Evolutionary conservation across 495 filamentous ascomycete species (phyloP), one percentile per base, ranked within the genome.

Genomic region (Trichoderma erinaceum): DNA sequence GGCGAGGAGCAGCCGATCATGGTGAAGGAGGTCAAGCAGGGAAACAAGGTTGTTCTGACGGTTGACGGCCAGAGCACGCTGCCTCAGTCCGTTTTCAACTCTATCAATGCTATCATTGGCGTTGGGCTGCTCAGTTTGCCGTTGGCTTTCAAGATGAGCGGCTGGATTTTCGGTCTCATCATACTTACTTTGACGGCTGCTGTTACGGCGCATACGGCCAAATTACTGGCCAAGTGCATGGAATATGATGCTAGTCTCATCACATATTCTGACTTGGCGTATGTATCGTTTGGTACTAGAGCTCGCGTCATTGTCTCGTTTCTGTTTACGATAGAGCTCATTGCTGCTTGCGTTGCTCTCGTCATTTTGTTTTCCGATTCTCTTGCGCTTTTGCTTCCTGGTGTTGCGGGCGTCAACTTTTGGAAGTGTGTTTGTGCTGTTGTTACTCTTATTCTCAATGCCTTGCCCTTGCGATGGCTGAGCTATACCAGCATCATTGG

Each of bases 31-130:
- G 85, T 97, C 8, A 88, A 96, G 75, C 91, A 95, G 73, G 93
- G 96, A 75, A 95, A 95, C 29, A 91, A 90, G 68, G 81, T 92
- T 21, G 86, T 96, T 35, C 83, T 90, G 73, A 83, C 93, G 32
- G 87, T 98, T 8, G 86, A 95, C 68, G 95, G 95, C 44, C 92
- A 94, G 81, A 96, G 91, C 12, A 99, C 95, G 3, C 79, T 97
- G 38, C 93, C 94, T 2, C 95, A 99, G 79, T 98, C 95, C 0
- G 83, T 97, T 69, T 97, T 99, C 79, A 99, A 99, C 75, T 95
- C 92, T 18, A 92, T 96, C 66, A 99, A 99, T 74, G 92, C 97
- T 44, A 78, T 99, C 50, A 93, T 99, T 69, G 95, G 95, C 21
- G 88, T 99, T 61, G 95, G 95, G 0, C 77, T 99, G 23, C 78